Percentiles rank a stretch among this genome's conserved stretches.
Conservation (phyloP, 257 asterid species). For the Fraxinus quadrangulata region DNA sequence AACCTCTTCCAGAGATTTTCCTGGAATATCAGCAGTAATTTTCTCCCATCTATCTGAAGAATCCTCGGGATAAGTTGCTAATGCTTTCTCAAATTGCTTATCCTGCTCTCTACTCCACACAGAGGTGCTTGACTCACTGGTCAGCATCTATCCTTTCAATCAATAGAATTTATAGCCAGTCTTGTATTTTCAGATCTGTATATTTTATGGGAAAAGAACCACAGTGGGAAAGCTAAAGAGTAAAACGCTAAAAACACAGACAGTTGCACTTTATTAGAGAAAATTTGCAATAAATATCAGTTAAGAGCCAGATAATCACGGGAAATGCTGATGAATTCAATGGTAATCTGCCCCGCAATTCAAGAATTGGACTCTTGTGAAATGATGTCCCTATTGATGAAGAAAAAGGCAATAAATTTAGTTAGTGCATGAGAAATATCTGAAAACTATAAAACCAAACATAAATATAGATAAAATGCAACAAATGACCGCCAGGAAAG, state of each 20-base stretch:
- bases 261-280: conserved; percentile 19
- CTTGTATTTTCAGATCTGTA: conserved; percentile 38
- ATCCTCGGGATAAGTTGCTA: conserved; percentile 68
- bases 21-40: conserved; percentile 71
- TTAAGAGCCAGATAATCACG: conserved; percentile 31
- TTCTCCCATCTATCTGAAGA: conserved; percentile 72
- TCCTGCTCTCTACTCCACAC: conserved; percentile 86
- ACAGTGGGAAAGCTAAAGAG: conserved; percentile 3
- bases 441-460: conserved; percentile 49
- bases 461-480: conserved; percentile 28
- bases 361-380: conserved; percentile 41
- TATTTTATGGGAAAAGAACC: no score
- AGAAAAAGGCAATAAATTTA: conserved; percentile 37
- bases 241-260: conserved; percentile 20
- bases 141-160: conserved; percentile 56
- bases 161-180: conserved; percentile 21
- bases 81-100: conserved; percentile 70
- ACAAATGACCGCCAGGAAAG: conserved; percentile 36
- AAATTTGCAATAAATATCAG: conserved; percentile 34
- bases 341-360: conserved; percentile 38
- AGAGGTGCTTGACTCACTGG: conserved; percentile 57
- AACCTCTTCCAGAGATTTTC: conserved; percentile 73
- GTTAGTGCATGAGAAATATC: conserved; percentile 62
- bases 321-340: conserved; percentile 35
- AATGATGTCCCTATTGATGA: conserved; percentile 46